Evolutionary conservation across 768 basidiomycete genomes (phyloP).

Genomic region (Kwoniella pini): DNA sequence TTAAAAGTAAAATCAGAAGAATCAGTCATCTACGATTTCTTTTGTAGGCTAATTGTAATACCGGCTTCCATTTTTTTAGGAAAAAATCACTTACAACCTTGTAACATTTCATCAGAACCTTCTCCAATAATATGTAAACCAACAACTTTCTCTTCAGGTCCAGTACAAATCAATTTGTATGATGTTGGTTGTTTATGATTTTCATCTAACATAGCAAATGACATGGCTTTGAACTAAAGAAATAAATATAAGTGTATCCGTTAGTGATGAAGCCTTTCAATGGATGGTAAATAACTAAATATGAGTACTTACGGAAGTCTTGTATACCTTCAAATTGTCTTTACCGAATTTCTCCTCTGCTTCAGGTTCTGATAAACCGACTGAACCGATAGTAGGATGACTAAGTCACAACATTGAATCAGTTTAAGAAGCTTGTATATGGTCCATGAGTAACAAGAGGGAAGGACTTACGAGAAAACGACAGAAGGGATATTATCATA

Average conservation of each 20-base stretch:
- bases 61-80: no score
- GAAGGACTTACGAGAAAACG: conserved; percentile 80
- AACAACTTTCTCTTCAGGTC: conserved; percentile 91
- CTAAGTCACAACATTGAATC: conserved; percentile 55
- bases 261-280: no score
- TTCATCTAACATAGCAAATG: conserved; percentile 86
- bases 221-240: conserved; percentile 67
- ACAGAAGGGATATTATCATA: conserved; percentile 92
- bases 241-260: no score
- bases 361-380: conserved; percentile 90
- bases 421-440: not conserved
- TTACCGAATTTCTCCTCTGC: conserved; percentile 82
- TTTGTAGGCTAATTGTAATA: not conserved
- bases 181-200: conserved; percentile 92
- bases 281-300: no score
- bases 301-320: conserved; percentile 57
- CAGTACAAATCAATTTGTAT: conserved; percentile 85
- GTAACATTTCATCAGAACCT: conserved; percentile 91
- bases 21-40: not conserved
- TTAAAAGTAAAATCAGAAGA: not conserved
- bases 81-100: conserved; percentile 67
- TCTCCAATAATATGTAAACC: conserved; percentile 89
- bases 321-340: conserved; percentile 85
- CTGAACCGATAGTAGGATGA: conserved; percentile 92
- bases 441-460: not conserved